phyloP scores from a whole-genome alignment of 2,329 filamentous ascomycete genomes.

The Neofusicoccum cordaticola region DNA sequence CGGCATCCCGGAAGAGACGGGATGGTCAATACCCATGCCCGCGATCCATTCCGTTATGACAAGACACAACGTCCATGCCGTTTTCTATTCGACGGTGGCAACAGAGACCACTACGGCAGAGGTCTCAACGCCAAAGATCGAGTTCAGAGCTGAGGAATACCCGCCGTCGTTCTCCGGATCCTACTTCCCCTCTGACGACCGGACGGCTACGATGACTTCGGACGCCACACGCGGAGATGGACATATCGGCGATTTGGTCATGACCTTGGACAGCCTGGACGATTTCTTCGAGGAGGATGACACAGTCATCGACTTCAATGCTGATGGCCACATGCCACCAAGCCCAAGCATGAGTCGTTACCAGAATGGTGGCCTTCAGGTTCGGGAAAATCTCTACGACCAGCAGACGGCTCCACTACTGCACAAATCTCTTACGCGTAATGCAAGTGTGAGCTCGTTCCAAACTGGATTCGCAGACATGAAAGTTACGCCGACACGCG shows the following conservation, averaged over 20 bases:
- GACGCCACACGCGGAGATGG: constrained; percentile 72
- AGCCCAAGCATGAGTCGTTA: constrained; percentile 30
- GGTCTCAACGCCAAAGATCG: constrained; percentile 76
- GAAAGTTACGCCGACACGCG: constrained; percentile 56
- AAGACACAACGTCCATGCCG: constrained; percentile 87
- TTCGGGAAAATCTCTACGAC: constrained; percentile 81
- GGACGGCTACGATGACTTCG: constrained; percentile 89
- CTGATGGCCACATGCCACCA: constrained; percentile 31
- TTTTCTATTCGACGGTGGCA: constrained; percentile 85
- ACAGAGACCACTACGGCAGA: constrained; percentile 51
- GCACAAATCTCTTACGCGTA: constrained; percentile 73
- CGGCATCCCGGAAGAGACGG: constrained; percentile 91
- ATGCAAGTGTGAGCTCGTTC: constrained; percentile 71
- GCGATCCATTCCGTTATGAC: constrained; percentile 85
- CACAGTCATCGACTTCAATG: constrained; percentile 32
- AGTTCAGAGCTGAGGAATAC: constrained; percentile 89
- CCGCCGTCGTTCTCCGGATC: constrained; percentile 55
- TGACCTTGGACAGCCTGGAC: constrained; percentile 54
- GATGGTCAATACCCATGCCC: constrained; percentile 93
- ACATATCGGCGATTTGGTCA: constrained; percentile 78
- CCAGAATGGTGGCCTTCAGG: constrained; percentile 53
- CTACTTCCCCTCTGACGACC: constrained; percentile 64
- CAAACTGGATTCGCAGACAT: constrained; percentile 84
- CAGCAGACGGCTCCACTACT: constrained; percentile 89
- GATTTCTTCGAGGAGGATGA: constrained; percentile 54